phyloP scores from a whole-genome alignment of 2,329 filamentous ascomycete species.

The Emmonsia crescens region DNA sequence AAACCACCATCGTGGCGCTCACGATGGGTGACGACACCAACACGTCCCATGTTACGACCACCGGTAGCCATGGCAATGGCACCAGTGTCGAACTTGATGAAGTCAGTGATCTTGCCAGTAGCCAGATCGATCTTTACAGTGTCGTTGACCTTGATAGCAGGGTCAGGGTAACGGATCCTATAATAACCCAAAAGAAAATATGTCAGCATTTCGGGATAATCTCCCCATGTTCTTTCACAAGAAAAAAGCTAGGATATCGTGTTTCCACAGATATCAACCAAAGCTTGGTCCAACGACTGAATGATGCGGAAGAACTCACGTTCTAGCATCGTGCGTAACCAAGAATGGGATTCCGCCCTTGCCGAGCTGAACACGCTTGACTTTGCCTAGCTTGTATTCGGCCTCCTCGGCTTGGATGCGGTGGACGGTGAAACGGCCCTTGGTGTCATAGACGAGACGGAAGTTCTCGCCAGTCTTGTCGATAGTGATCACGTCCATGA shows the following conservation, averaged over 20 bases:
- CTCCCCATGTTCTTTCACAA: neutral
- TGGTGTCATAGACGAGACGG: constrained; percentile 99
- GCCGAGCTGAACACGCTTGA: constrained; percentile 98
- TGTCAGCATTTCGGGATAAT: constrained; percentile 27
- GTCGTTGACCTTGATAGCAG: constrained; percentile 98
- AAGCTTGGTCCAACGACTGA: constrained; percentile 99
- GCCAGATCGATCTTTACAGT: constrained; percentile 97
- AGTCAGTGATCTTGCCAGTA: constrained; percentile 96
- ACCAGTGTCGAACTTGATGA: constrained; percentile 97
- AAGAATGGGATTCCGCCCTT: constrained; percentile 99
- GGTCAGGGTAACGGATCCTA: constrained; percentile 99
- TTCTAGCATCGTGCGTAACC: constrained; percentile 99
- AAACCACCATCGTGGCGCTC: constrained; percentile 99
- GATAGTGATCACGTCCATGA: constrained; percentile 99
- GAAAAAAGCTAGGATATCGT: constrained; percentile 15
- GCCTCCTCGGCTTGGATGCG: constrained; percentile 98
- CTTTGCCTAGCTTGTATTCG: constrained; percentile 99
- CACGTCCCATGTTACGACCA: constrained; percentile 99
- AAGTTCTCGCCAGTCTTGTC: constrained; percentile 99
- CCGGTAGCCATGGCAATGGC: constrained; percentile 97
- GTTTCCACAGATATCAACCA: constrained; percentile 50
- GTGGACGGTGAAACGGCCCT: constrained; percentile 99
- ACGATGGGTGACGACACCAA: constrained; percentile 99
- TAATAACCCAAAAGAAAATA: constrained; percentile 11
- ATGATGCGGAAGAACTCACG: constrained; percentile 98